A percentile compares a stretch with the other conserved stretches of the same genome.
Evolutionary conservation across 139 green algal genomes (phyloP).

Genomic region (Tetradesmus obliquus): DNA sequence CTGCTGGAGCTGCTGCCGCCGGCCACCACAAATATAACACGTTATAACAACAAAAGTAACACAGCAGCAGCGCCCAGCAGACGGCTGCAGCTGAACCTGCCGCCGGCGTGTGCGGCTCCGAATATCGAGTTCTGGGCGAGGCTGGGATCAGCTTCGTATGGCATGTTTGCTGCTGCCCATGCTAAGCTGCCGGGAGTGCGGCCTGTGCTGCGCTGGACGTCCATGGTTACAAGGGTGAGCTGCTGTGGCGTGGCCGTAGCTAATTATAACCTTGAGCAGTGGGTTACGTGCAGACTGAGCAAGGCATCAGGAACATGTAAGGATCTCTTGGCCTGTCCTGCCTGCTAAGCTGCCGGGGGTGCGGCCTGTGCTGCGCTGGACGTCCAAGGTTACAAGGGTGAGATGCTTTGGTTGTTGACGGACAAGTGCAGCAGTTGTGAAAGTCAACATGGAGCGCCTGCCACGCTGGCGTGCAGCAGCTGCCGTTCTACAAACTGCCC

Average conservation of each 20-base stretch:
- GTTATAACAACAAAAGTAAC: not conserved
- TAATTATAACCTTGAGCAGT: too few species aligned
- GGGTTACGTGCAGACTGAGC: too few species aligned
- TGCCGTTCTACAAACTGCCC: too few species aligned
- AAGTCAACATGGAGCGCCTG: too few species aligned
- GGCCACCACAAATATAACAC: not conserved
- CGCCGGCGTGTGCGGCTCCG: not conserved
- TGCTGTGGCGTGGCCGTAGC: too few species aligned
- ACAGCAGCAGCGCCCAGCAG: not conserved
- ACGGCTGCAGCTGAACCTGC: not conserved
- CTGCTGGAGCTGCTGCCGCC: not conserved
- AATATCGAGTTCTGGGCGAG: not conserved
- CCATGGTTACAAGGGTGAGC: not conserved
- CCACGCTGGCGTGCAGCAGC: too few species aligned
- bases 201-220: not conserved
- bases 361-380: not conserved
- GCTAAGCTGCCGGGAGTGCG: not conserved
- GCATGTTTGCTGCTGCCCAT: not conserved
- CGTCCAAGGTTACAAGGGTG: not conserved
- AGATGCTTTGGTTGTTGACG: too few species aligned
- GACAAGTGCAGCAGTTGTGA: too few species aligned
- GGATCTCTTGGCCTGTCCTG: too few species aligned
- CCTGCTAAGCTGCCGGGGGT: not conserved
- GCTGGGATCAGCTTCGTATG: not conserved
- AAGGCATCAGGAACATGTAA: too few species aligned